Evolutionary conservation across 345 rosid species (phyloP), one percentile per base, ranked within the genome.

Genomic region (Lepidium didymum): DNA sequence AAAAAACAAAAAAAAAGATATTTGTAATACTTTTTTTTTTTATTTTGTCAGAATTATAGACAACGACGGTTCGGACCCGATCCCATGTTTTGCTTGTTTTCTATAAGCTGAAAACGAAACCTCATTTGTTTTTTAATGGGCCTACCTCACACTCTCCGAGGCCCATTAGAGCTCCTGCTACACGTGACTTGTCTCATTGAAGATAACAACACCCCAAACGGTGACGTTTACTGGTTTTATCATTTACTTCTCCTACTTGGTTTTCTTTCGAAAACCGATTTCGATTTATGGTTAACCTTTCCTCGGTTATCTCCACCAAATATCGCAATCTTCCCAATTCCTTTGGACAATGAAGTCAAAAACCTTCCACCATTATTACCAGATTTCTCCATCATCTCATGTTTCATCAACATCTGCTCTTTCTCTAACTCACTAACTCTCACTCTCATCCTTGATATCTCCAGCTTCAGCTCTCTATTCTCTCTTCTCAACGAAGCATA

Each of bases 361-460:
- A 92, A 74, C 0, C 90, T 87, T 64, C 79, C 86, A 8, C 93
- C 88, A 44, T 79, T 72, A 16, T 56, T 82, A 59, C 84, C 88
- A 6, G 92, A 81, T 65, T 84, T 92, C 14, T 84, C 85, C 46
- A 83, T 56, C 90, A 89, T 87, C 63, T 86, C 90, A 31, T 85
- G 83, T 73, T 94, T 94, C 95, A 94, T 94, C 11, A 91, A 78
- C 18, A 81, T 88, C 2, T 91, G 99, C 45, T 91, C 95, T 51
- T 89, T 91, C 76, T 94, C 99, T 13, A 94, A 70, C 76, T 91
- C 97, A 3, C 95, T 87, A 8, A 94, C 85, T 73, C 99, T 81
- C 86, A 94, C 87, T 72, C 95, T 89, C 96, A 94, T 91, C 55
- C 97, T 91, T 21, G 96, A 85, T 14, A 94, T 96, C 77, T 94